Conservation (phyloP, 129 eudicot genomes). For the Scalesia atractyloides region DNA sequence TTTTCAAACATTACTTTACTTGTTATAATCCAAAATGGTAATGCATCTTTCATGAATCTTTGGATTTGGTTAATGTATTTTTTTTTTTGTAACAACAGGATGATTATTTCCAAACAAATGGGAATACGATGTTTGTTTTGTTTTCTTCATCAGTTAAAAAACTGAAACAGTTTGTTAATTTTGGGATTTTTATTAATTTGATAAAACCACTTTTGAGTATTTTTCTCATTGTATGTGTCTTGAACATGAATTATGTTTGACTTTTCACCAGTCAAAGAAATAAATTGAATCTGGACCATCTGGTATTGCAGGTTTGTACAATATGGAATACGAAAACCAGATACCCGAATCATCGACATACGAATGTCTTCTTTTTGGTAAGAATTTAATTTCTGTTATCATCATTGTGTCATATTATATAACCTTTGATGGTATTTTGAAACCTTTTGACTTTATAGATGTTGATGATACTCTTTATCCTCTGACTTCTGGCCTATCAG, state of each 20-base stretch:
- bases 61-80: too few relatives aligned
- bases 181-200: too few relatives aligned
- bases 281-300: too few relatives aligned
- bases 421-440: background rate
- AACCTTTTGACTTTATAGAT: conserved; percentile 45
- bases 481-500: conserved; percentile 73
- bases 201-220: too few relatives aligned
- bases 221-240: background rate
- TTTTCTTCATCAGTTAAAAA: background rate
- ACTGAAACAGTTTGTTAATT: background rate
- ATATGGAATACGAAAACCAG: conserved; percentile 52
- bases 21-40: too few relatives aligned
- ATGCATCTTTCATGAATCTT: too few relatives aligned
- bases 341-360: conserved; percentile 52
- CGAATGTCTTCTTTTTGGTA: conserved; percentile 95
- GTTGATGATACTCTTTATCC: conserved; percentile 98
- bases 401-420: background rate
- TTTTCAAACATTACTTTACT: background rate
- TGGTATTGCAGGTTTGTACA: conserved; percentile 13
- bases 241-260: background rate
- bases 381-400: conserved; percentile 22
- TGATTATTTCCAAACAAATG: too few relatives aligned
- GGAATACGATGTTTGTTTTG: background rate
- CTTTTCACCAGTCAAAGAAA: background rate
- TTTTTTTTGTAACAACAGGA: too few relatives aligned